These are phyloP conservation scores for Hypoxylon sp. DNA, from an alignment of 2,329 filamentous ascomycete species.

Conservation along the genomic window DNA sequence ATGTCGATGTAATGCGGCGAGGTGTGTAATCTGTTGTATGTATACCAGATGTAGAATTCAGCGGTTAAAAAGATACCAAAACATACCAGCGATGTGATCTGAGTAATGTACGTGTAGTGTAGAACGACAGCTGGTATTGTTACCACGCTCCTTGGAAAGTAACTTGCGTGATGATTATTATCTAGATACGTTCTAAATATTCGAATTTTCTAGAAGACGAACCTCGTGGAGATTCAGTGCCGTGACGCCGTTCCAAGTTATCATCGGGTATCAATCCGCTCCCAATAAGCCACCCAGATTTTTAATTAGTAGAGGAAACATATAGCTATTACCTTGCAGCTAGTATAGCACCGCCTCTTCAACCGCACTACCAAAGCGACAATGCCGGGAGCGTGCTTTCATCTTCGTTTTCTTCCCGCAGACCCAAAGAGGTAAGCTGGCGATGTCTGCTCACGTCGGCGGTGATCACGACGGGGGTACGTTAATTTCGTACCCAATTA, in stretches of 20 bases:
- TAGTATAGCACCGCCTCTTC: background rate
- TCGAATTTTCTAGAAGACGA: too few relatives aligned
- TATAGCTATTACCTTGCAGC: background rate
- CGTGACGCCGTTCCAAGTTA: slow-evolving; percentile 16
- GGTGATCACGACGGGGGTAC: slow-evolving; percentile 9
- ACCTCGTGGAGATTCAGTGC: background rate
- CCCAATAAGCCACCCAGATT: background rate
- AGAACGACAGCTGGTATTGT: too few relatives aligned
- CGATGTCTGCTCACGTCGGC: background rate
- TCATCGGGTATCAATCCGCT: slow-evolving; percentile 19
- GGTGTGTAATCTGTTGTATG: too few relatives aligned
- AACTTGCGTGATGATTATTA: too few relatives aligned
- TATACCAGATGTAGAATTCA: too few relatives aligned
- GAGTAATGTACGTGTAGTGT: too few relatives aligned
- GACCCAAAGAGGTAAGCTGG: background rate
- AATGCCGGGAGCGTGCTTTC: background rate
- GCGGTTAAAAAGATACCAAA: too few relatives aligned
- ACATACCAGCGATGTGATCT: too few relatives aligned
- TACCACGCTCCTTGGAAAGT: too few relatives aligned
- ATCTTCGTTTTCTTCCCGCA: too few relatives aligned
- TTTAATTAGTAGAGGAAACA: background rate
- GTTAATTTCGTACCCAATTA: slow-evolving; percentile 92
- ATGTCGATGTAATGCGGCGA: too few relatives aligned
- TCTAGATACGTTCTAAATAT: too few relatives aligned
- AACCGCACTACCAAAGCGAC: background rate